Evolutionary conservation across 2,329 filamentous ascomycete genomes (phyloP).

Genomic region (Berkeleyomyces rouxiae): DNA sequence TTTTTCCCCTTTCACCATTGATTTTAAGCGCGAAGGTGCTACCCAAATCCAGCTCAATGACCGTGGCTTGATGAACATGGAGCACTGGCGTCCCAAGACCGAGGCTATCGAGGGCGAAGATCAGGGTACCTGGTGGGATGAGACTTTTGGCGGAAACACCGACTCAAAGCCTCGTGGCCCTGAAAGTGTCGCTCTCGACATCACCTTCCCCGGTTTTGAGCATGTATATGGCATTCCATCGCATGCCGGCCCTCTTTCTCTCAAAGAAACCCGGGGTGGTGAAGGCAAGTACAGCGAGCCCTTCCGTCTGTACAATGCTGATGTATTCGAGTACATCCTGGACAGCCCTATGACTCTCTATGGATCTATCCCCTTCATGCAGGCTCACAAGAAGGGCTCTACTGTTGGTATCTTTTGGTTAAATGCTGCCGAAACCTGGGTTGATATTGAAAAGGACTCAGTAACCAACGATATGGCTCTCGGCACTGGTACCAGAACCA

Average conservation of each 20-base stretch:
- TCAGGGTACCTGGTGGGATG: conserved; percentile 95
- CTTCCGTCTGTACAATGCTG: conserved; percentile 87
- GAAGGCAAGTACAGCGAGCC: conserved; percentile 74
- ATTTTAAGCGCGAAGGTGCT: conserved; percentile 70
- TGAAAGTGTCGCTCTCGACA: conserved; percentile 80
- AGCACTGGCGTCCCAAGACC: conserved; percentile 85
- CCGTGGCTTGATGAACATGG: conserved; percentile 76
- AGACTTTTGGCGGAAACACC: conserved; percentile 86
- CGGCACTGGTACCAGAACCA: conserved; percentile 49
- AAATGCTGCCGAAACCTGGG: conserved; percentile 92
- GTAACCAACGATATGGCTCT: conserved; percentile 62
- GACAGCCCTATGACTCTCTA: conserved; percentile 98
- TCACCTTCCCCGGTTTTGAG: conserved; percentile 79
- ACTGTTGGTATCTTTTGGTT: conserved; percentile 96
- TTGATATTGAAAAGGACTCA: conserved; percentile 77
- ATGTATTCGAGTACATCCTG: conserved; percentile 95
- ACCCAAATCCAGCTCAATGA: conserved; percentile 81
- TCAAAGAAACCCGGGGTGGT: conserved; percentile 81
- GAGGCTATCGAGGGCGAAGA: conserved; percentile 37
- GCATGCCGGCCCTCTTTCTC: conserved; percentile 71
- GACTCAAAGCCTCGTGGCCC: conserved; percentile 91
- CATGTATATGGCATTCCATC: conserved; percentile 92
- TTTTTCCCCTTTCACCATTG: conserved; percentile 66
- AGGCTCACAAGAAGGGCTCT: conserved; percentile 84
- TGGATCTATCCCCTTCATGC: conserved; percentile 94